phyloP scores from a whole-genome alignment of 495 filamentous ascomycete species.

The Thozetella sp. region DNA sequence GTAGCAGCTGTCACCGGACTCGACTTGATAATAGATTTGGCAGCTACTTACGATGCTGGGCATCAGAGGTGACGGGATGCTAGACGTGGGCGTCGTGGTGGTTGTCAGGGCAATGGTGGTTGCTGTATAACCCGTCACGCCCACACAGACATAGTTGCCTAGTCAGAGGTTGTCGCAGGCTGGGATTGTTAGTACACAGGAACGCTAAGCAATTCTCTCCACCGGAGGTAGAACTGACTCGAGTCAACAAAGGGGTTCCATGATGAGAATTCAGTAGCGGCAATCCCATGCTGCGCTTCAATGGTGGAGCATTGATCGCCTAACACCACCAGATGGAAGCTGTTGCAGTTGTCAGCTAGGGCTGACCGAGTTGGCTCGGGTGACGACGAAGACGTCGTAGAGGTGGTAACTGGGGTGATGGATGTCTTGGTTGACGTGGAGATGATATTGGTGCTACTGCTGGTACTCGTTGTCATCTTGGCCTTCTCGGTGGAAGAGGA shows the following conservation, averaged over 20 bases:
- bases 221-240: not conserved
- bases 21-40: conserved; percentile 14
- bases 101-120: not conserved
- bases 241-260: conserved; percentile 18
- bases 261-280: conserved; percentile 10
- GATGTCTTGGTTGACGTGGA: not conserved
- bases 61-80: conserved; percentile 9
- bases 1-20: conserved; percentile 11
- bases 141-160: conserved; percentile 12
- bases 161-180: conserved; percentile 15
- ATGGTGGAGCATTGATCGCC: conserved; percentile 11
- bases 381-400: not conserved
- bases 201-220: not conserved
- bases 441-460: not conserved
- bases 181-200: not conserved
- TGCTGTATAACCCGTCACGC: not conserved
- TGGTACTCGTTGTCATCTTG: not conserved
- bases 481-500: not conserved
- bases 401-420: not conserved
- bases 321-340: conserved; percentile 9
- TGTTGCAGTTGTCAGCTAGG: conserved; percentile 11
- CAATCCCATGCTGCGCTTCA: conserved; percentile 9
- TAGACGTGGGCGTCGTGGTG: not conserved
- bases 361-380: conserved; percentile 7
- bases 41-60: conserved; percentile 13